Evolutionary conservation across 768 basidiomycete genomes (phyloP), one percentile per base, ranked within the genome.

Genomic region (Pisolithus marmoratus): DNA sequence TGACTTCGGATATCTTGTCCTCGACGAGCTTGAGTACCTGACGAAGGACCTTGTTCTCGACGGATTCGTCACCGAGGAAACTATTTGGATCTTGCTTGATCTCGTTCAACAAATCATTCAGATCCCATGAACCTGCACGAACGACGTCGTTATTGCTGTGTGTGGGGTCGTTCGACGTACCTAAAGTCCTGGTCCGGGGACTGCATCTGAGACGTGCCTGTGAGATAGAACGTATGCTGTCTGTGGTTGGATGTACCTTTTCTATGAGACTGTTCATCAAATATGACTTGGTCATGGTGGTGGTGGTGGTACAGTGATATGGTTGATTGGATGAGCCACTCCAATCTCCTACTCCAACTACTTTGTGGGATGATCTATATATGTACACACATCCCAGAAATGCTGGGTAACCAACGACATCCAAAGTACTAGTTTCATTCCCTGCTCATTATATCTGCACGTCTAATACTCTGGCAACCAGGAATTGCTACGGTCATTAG

Each of bases 1-100:
- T 98, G 57, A 98, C 96, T 74, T 99, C 96, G 8, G 93, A 93
- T 59, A 94, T 97, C 70, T 86, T 87, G 72, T 99, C 96, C 63
- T 90, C 88, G 5, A 97, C 86, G 19, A 97, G 79, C 31, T 82
- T 75, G 40, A 97, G 75, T 1, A 98, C 93, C 66, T 88, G 84
- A 38, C 81, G 82, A 44, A 95, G 77, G 47, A 95, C 84, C 65
- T 87, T 89, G 65, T 75, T 83, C 74, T 99, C 96, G 29, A 85
- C 80, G 5, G 75, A 60, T 65, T 97, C 94, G 64, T 99, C 95
- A 50, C 91, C 83, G 11, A 82, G 71, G 67, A 94, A 93, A 46
- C 79, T 83, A 45, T 68, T 70, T 47, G 79, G 81, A 79, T 91
- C 85, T 66, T 83, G 79, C 67, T 80, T 85, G 74, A 94, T 84